Evolutionary conservation across 768 basidiomycete species (phyloP), one percentile per base, ranked within the genome.

Genomic region (Rhodotorula toruloides): DNA sequence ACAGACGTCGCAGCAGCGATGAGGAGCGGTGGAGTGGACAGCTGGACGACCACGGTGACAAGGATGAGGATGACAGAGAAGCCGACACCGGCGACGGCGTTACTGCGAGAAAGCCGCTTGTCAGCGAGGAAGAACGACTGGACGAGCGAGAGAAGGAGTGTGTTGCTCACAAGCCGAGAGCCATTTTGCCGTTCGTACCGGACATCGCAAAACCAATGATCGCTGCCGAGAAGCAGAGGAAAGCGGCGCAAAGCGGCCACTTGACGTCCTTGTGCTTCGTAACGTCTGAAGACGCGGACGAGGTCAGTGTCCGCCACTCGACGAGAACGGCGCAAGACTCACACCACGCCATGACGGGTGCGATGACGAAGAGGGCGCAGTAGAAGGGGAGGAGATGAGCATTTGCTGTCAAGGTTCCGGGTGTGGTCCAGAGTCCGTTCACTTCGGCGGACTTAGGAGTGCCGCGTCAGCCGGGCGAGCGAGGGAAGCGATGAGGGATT

Each of bases 51-150:
- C 40, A 54, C 29, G 14, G 47, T 44, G 46, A 63, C 27, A 29
- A 63, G 54, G 34, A 63, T 56, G 37, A 63, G 61, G 27, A 54
- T 53, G 22, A 54, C 61, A 17, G 54, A 50, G 61, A 63, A 63
- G 8, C 61, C 61, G 43, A 63, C 37, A 31, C 61, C 61, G 32
- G 13, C 61, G 39, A 63, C 46, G 22, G 40, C 54, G 43, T 54
- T 54, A 22, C 31, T 32, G 43, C 21, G 36, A 7, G 22, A 25
- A 10, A 1, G 29, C 2, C 2, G 27, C 4, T 10, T n/a, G 13
- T 16, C 22, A 37, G 14, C 10, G 50, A 25, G 31, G 17, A 36
- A 39, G n/a, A 29, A 10, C 9, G 12, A 48, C 27, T 34, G 52
- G 39, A 25, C 21, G 21, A 34, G 17, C 34, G 34, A n/a, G 19